phyloP scores from a whole-genome alignment of 75 land plant species.

The Azolla pinnata region DNA sequence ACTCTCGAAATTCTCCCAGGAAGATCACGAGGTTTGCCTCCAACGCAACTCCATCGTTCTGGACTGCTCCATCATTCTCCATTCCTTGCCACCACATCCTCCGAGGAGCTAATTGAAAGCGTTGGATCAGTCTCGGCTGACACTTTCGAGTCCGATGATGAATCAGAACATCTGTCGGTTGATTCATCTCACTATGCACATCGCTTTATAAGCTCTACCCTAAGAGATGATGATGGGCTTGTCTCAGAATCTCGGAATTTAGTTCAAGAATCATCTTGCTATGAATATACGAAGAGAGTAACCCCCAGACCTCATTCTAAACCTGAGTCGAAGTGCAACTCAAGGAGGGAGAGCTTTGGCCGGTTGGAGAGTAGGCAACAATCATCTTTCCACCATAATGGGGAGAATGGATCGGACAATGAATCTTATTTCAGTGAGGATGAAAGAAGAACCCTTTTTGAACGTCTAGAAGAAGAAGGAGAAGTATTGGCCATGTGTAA shows the following conservation, averaged over 20 bases:
- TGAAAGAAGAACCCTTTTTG: no score
- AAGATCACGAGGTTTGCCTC: constrained; percentile 11
- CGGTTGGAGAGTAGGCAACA: no score
- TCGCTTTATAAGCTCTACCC: neutral
- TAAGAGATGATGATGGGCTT: constrained; percentile 2
- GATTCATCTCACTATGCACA: constrained; percentile 13
- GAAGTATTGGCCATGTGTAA: no score
- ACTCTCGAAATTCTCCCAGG: neutral
- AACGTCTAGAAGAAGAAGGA: no score
- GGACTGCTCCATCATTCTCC: constrained; percentile 9
- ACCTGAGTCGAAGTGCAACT: neutral
- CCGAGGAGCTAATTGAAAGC: constrained; percentile 22
- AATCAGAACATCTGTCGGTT: constrained; percentile 8
- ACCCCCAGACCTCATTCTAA: constrained; percentile 1
- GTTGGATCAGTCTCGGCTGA: constrained; percentile 24
- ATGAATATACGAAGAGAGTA: no score
- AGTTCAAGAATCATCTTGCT: no score
- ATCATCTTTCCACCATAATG: no score
- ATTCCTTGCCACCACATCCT: constrained; percentile 2
- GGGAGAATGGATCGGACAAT: no score
- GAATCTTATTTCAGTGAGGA: no score
- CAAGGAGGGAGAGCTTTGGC: constrained; percentile 5
- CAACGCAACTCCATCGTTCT: constrained; percentile 11
- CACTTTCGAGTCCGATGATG: constrained; percentile 1
- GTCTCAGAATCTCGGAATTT: neutral